Percentiles rank a stretch among this genome's conserved stretches.
Evolutionary conservation across 2,329 filamentous ascomycete species (phyloP).

Genomic region (Scorias spongiosa): DNA sequence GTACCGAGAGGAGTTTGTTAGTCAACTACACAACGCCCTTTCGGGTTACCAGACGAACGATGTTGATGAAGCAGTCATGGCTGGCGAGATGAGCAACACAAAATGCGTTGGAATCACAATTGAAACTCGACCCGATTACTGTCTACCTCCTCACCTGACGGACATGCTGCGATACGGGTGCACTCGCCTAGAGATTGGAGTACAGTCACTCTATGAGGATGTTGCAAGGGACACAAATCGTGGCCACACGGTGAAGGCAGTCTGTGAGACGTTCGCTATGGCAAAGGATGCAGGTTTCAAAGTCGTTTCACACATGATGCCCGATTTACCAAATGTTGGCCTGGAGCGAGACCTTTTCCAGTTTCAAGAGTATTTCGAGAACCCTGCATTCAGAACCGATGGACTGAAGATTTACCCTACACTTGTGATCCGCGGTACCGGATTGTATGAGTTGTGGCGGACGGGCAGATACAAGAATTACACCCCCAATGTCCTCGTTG

Average conservation of each 20-base stretch:
- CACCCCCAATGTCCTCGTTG: slow-evolving; percentile 89
- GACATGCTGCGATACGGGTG: slow-evolving; percentile 97
- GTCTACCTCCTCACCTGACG: slow-evolving; percentile 82
- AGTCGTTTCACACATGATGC: slow-evolving; percentile 99
- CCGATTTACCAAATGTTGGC: slow-evolving; percentile 90
- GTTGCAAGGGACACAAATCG: slow-evolving; percentile 96
- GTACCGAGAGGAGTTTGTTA: slow-evolving; percentile 87
- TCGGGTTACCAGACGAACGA: slow-evolving; percentile 90
- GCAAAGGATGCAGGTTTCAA: slow-evolving; percentile 98
- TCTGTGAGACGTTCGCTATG: slow-evolving; percentile 93
- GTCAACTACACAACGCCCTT: slow-evolving; percentile 88
- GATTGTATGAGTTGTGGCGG: slow-evolving; percentile 92
- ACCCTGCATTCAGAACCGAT: slow-evolving; percentile 87
- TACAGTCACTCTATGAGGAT: slow-evolving; percentile 94
- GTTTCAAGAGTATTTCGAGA: slow-evolving; percentile 96
- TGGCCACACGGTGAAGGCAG: slow-evolving; percentile 86
- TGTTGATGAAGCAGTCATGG: slow-evolving; percentile 87
- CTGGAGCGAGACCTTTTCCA: slow-evolving; percentile 97
- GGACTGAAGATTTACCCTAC: slow-evolving; percentile 97
- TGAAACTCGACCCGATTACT: slow-evolving; percentile 94
- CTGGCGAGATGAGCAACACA: slow-evolving; percentile 89
- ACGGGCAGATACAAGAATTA: slow-evolving; percentile 98
- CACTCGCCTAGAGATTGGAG: slow-evolving; percentile 83
- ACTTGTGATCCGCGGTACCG: slow-evolving; percentile 88
- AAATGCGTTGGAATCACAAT: slow-evolving; percentile 99